Base-by-base conservation (phyloP, 2,329 filamentous ascomycete species). In the Karstenula rhodostoma region DNA sequence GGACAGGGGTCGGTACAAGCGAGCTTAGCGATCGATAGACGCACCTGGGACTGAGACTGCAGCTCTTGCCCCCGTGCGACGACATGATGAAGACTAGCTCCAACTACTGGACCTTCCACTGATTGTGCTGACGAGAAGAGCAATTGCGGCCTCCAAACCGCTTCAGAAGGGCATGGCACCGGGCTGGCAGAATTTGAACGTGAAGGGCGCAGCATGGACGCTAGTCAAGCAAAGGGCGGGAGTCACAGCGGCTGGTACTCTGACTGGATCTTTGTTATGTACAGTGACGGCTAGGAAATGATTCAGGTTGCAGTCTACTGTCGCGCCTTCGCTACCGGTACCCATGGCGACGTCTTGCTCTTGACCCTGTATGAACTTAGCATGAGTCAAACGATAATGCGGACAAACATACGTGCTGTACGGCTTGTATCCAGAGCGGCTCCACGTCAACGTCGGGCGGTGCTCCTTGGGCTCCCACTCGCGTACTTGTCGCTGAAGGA, bases 331-430 rank as follows among this genome's bases (percentile, higher is more conserved):
- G 77, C 81, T 25, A 80, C 78, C n/a, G 82, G 82, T 61, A 73
- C 73, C 82, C 82, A 84, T 17, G 82, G 70, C 33, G 73, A 65
- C 70, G 81, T 82, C 79, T 84, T 84, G 72, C 75, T 79, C 77
- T 83, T 84, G 60, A 76, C 77, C 50, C 82, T 84, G 67, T 56
- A 12, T 4, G 27, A 12, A 22, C 8, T 73, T 65, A 70, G 67
- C 37, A 58, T 22, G 33, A 12, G 46, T 10, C 19, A 29, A 37
- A 37, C 27, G 17, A 15, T 12, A 8, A n/a, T n/a, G 13, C 13
- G 6, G 8, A 2, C 17, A 32, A 56, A 89, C 94, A 79, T 81
- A 98, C 94, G 95, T 99, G 83, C 85, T 97, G 82, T 97, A 99
- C 35, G 95, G 88, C 84, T 92, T 96, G 84, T 89, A 99, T 43